These are phyloP conservation scores for Boletus speciosus DNA, from an alignment of 768 basidiomycete genomes.

Conservation along the genomic window DNA sequence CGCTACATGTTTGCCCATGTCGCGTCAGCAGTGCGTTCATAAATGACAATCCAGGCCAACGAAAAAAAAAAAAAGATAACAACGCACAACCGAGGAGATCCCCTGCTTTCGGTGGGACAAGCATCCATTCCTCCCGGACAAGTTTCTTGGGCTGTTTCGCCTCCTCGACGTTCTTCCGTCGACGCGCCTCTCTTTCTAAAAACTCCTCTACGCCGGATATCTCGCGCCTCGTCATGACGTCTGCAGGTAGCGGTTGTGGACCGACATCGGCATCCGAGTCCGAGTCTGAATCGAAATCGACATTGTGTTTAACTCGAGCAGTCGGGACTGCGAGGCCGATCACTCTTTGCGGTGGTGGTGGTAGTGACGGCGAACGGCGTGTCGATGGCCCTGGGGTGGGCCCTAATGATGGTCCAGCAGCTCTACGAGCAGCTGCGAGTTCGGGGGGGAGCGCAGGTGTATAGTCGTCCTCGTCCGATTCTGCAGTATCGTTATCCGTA, in stretches of 20 bases:
- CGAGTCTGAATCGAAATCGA: slow-evolving; percentile 35
- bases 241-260: slow-evolving; percentile 67
- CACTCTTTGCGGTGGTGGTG: slow-evolving; percentile 26
- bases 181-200: slow-evolving; percentile 77
- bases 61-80: background rate
- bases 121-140: slow-evolving; percentile 97
- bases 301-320: slow-evolving; percentile 29
- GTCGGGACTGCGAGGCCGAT: slow-evolving; percentile 55
- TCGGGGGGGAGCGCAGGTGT: slow-evolving; percentile 75
- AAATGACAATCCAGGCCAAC: too few relatives aligned
- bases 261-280: slow-evolving; percentile 81
- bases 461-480: slow-evolving; percentile 59
- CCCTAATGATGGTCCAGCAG: slow-evolving; percentile 23
- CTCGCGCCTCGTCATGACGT: slow-evolving; percentile 34
- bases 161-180: slow-evolving; percentile 73
- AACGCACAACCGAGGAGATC: slow-evolving; percentile 74
- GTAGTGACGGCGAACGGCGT: slow-evolving; percentile 11
- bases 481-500: slow-evolving; percentile 26
- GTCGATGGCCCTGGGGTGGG: slow-evolving; percentile 25
- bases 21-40: background rate
- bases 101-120: slow-evolving; percentile 82
- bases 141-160: slow-evolving; percentile 72
- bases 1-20: slow-evolving; percentile 37
- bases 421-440: slow-evolving; percentile 44
- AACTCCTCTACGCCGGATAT: slow-evolving; percentile 77